Evolutionary conservation across 495 filamentous ascomycete species (phyloP).

Genomic region (Cercophora newfieldiana): DNA sequence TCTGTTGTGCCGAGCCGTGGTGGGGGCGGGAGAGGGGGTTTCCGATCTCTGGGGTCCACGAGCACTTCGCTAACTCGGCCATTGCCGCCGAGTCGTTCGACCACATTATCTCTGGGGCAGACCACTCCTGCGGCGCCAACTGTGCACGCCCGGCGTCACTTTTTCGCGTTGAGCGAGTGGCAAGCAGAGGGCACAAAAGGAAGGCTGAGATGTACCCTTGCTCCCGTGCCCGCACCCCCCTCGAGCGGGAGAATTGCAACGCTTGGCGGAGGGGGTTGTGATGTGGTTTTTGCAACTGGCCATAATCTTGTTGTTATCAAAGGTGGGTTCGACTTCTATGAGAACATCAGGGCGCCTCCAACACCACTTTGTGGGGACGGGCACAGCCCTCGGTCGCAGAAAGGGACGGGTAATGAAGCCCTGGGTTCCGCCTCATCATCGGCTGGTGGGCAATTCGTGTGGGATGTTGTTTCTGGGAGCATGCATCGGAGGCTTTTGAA

Average conservation of each 20-base stretch:
- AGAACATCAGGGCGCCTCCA: background rate
- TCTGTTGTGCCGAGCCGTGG: background rate
- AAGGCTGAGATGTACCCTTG: conserved; percentile 10
- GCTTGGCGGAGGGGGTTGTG: background rate
- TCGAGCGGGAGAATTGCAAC: background rate
- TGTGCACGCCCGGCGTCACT: conserved; percentile 23
- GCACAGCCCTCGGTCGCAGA: background rate
- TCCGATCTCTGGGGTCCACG: background rate
- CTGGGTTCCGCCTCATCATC: background rate
- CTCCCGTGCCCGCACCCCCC: background rate
- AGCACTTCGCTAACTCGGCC: background rate
- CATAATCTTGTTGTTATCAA: conserved; percentile 24
- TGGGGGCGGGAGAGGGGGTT: background rate
- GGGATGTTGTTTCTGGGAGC: background rate
- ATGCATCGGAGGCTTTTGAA: background rate
- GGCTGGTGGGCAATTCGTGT: background rate
- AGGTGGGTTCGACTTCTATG: conserved; percentile 22
- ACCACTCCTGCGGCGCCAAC: background rate
- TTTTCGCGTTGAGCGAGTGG: conserved; percentile 34
- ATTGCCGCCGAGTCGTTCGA: background rate
- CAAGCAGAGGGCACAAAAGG: background rate
- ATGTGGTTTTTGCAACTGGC: conserved; percentile 25
- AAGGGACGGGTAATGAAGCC: background rate
- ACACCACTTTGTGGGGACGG: background rate
- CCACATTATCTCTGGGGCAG: background rate